A percentile compares a stretch with the other conserved stretches of the same genome.
phyloP scores from a whole-genome alignment of 2,329 filamentous ascomycete species.

The Alternaria tenuissima region DNA sequence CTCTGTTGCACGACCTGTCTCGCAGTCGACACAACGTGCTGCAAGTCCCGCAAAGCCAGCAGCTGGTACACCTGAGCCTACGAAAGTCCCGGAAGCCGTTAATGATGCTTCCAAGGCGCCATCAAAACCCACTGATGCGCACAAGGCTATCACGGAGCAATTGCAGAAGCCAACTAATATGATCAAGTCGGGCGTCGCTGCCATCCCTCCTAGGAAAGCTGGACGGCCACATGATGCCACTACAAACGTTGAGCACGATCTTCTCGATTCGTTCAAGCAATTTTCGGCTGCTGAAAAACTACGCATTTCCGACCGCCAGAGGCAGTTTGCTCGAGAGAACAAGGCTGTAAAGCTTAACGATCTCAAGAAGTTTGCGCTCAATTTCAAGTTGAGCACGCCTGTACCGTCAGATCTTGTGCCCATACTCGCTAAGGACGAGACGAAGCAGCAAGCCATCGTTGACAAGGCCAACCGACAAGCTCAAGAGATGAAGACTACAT shows the following conservation, averaged over 20 bases:
- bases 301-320: conserved; percentile 64
- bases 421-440: conserved; percentile 96
- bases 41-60: conserved; percentile 35
- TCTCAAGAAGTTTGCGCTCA: conserved; percentile 91
- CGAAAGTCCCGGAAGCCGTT: conserved; percentile 4
- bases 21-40: conserved; percentile 35
- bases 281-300: conserved; percentile 70
- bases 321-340: conserved; percentile 69
- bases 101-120: conserved; percentile 26
- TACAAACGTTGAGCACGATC: conserved; percentile 67
- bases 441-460: conserved; percentile 91
- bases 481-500: conserved; percentile 59
- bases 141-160: conserved; percentile 35
- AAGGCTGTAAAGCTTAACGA: conserved; percentile 94
- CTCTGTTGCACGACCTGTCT: conserved; percentile 67
- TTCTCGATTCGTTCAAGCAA: conserved; percentile 69
- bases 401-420: conserved; percentile 91
- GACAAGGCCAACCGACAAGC: conserved; percentile 83
- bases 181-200: conserved; percentile 39
- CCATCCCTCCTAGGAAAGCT: conserved; percentile 47
- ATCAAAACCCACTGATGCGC: conserved; percentile 24
- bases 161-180: conserved; percentile 40
- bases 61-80: conserved; percentile 26
- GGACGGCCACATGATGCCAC: conserved; percentile 61
- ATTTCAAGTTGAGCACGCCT: conserved; percentile 92